Evolutionary conservation across 495 filamentous ascomycete species (phyloP).

Genomic region (Lophiotrema nucula): DNA sequence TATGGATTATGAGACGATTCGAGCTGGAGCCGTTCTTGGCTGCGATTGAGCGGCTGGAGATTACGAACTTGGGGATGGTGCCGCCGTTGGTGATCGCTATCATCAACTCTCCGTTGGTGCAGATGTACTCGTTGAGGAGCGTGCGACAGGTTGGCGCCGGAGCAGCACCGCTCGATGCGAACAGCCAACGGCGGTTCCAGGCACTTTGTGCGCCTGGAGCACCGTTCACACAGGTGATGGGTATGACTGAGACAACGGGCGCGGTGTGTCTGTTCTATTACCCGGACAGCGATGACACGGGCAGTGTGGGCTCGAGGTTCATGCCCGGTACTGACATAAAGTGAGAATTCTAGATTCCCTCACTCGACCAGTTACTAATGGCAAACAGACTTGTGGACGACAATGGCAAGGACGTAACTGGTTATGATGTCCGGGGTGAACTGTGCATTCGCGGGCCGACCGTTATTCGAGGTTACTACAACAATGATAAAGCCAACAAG

Average conservation of each 20-base stretch:
- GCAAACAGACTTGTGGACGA: slow-evolving; percentile 13
- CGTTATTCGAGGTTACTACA: not conserved
- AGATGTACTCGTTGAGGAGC: slow-evolving; percentile 47
- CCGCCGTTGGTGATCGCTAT: slow-evolving; percentile 53
- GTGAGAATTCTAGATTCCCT: not conserved
- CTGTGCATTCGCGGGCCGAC: slow-evolving; percentile 12
- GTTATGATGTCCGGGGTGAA: slow-evolving; percentile 25
- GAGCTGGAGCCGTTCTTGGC: slow-evolving; percentile 52
- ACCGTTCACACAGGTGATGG: slow-evolving; percentile 33
- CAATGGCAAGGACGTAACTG: slow-evolving; percentile 19
- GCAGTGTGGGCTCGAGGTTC: slow-evolving; percentile 32
- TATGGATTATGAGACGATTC: slow-evolving; percentile 62
- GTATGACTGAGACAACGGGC: slow-evolving; percentile 27
- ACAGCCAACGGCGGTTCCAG: slow-evolving; percentile 43
- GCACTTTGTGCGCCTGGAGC: slow-evolving; percentile 15
- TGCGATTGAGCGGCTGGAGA: slow-evolving; percentile 48
- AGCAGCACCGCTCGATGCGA: slow-evolving; percentile 54
- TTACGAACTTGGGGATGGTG: slow-evolving; percentile 57
- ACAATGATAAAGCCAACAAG: not conserved
- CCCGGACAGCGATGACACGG: slow-evolving; percentile 34
- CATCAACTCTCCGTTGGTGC: slow-evolving; percentile 41
- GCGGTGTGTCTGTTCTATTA: slow-evolving; percentile 18
- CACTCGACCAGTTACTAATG: not conserved
- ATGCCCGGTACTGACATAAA: slow-evolving; percentile 33
- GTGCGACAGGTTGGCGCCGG: slow-evolving; percentile 47